Evolutionary conservation across 164 flowering plant species (phyloP), one percentile per base, ranked within the genome.

Genomic region (Chloranthus sessilifolius): DNA sequence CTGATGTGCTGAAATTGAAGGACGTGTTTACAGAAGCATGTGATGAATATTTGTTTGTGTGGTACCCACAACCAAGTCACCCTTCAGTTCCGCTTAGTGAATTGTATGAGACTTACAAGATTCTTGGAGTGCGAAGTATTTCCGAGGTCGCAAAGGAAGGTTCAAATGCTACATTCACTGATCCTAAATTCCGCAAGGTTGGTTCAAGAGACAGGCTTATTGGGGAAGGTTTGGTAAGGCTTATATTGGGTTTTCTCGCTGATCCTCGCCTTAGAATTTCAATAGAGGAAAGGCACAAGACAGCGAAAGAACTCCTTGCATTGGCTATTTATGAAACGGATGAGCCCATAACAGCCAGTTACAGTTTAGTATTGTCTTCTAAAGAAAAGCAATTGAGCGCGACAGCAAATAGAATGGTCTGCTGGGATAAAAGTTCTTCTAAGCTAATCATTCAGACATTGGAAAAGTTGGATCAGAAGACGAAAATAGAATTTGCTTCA

Each of bases 231-330:
- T 40, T 60, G 3, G 39, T 60, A 15, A 53, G 47, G 34, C 17
- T 60, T 12, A 26, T 53, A 5, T 37, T 60, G 31, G 58, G 47
- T 20, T 60, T 53, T 26, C 58, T 60, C 19, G 44, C 64, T 27
- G 40, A 30, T 53, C 44, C 63, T 12, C 12, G 14, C 38, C 20
- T 52, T 7, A 12, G 45, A 17, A 52, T 52, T 48, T 19, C 57
- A 7, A 27, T 34, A 29, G 11, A 38, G 22, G 43, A 36, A 34
- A 43, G 63, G 28, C 58, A 45, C 14, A 7, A 44, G 37, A 31
- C 12, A 28, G 63, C 52, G 23, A 43, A 26, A 23, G 35, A 45
- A 11, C 21, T 60, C 9, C 57, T 60, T 49, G 28, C 25, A 8
- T 20, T 48, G 15, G 19, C 61, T 7, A 25, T 57, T 8, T 47